These are phyloP conservation scores for Rehmannia glutinosa DNA, from an alignment of 257 asterid species.

Conservation along the genomic window DNA sequence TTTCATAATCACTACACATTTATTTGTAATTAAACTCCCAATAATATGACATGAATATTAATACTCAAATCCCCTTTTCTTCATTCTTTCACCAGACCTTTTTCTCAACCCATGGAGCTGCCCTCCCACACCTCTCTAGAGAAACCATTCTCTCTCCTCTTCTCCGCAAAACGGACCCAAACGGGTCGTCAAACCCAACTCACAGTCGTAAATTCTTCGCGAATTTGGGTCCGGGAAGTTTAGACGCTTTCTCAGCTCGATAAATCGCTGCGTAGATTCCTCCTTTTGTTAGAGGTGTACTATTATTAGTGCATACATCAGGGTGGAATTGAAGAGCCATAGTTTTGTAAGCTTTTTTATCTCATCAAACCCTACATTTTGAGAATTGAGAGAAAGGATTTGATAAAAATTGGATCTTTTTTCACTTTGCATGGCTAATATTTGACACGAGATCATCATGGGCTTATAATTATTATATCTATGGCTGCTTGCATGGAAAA, in stretches of 20 bases:
- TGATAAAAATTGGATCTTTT: too few species aligned
- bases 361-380: conserved; percentile 38
- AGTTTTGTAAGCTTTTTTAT: conserved; percentile 45
- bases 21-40: too few species aligned
- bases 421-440: too few species aligned
- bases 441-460: too few species aligned
- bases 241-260: conserved; percentile 38
- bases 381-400: too few species aligned
- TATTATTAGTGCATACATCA: conserved; percentile 26
- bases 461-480: too few species aligned
- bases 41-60: too few species aligned
- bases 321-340: conserved; percentile 50
- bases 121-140: conserved; percentile 42
- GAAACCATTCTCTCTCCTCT: not conserved
- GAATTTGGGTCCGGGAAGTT: conserved; percentile 38
- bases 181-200: not conserved
- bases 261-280: conserved; percentile 36
- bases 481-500: too few species aligned
- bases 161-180: not conserved
- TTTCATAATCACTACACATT: too few species aligned
- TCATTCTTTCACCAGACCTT: too few species aligned
- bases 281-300: too few species aligned
- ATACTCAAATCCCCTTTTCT: not conserved
- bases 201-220: conserved; percentile 19
- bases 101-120: conserved; percentile 45